phyloP scores from a whole-genome alignment of 148 eudicot genomes.

The Gaultheria prostrata region DNA sequence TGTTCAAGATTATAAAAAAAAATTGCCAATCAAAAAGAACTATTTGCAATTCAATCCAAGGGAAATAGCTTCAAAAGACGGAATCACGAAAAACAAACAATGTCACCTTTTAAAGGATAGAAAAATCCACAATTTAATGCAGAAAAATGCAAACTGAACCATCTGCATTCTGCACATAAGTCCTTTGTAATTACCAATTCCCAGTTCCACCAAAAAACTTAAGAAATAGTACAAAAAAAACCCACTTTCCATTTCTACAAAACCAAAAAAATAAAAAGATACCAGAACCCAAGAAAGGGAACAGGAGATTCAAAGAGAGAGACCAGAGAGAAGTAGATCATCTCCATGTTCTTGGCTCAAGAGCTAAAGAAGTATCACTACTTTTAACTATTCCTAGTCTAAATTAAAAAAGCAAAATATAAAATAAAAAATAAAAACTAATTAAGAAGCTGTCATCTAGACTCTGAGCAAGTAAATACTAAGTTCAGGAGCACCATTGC shows the following conservation, averaged over 20 bases:
- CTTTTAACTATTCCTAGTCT: not conserved
- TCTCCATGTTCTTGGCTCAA: constrained; percentile 13
- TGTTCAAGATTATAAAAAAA: no score
- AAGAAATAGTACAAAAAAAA: not conserved
- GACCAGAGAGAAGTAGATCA: constrained; percentile 11
- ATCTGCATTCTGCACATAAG: not conserved
- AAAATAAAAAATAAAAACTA: not conserved
- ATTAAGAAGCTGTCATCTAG: not conserved
- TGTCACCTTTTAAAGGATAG: not conserved
- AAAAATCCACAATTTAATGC: not conserved
- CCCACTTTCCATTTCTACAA: constrained; percentile 3
- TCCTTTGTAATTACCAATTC: not conserved
- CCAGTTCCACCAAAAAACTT: constrained; percentile 9
- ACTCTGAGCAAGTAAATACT: constrained; percentile 81
- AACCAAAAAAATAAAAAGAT: not conserved
- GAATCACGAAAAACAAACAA: not conserved
- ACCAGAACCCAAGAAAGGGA: not conserved
- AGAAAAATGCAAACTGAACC: not conserved
- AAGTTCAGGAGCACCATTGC: constrained; percentile 78
- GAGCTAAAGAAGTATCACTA: constrained; percentile 8
- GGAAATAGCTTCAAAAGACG: not conserved
- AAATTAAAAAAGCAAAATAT: not conserved
- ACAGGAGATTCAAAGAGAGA: not conserved
- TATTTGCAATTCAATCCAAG: not conserved
- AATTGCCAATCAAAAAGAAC: no score